Evolutionary conservation across 768 basidiomycete species (phyloP).

Genomic region (Candolleomyces efflorescens): DNA sequence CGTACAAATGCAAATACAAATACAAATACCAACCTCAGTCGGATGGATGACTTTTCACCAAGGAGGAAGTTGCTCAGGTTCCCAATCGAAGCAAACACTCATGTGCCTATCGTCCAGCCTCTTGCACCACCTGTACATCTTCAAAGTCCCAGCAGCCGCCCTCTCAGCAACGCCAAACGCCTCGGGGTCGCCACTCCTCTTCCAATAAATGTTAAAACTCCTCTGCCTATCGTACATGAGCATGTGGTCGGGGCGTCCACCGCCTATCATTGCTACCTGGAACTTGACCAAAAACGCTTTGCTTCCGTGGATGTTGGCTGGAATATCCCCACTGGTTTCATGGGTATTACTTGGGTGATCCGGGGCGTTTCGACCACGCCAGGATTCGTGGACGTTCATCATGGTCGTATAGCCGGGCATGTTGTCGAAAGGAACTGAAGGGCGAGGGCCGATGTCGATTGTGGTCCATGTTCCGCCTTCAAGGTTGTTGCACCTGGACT

Average conservation of each 20-base stretch:
- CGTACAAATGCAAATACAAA: neutral
- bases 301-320: constrained; percentile 28
- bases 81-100: constrained; percentile 12
- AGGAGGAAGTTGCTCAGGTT: constrained; percentile 2
- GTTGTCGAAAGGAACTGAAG: neutral
- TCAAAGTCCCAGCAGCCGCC: constrained; percentile 3
- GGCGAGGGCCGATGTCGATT: constrained; percentile 17
- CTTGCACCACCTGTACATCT: constrained; percentile 14
- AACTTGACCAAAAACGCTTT: constrained; percentile 37
- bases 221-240: constrained; percentile 38
- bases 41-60: constrained; percentile 6
- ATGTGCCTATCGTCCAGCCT: constrained; percentile 7
- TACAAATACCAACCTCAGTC: too few species aligned
- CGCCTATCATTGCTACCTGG: constrained; percentile 19
- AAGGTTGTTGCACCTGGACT: constrained; percentile 30
- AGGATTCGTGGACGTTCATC: constrained; percentile 21
- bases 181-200: constrained; percentile 14
- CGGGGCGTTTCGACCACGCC: constrained; percentile 5
- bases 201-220: constrained; percentile 30
- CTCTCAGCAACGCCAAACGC: constrained; percentile 17
- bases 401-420: neutral
- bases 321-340: constrained; percentile 7
- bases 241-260: constrained; percentile 14
- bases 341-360: neutral
- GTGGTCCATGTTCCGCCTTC: constrained; percentile 35